Evolutionary conservation across 192 early-diverging fungal species (phyloP).

Genomic region (Backusella luteola): DNA sequence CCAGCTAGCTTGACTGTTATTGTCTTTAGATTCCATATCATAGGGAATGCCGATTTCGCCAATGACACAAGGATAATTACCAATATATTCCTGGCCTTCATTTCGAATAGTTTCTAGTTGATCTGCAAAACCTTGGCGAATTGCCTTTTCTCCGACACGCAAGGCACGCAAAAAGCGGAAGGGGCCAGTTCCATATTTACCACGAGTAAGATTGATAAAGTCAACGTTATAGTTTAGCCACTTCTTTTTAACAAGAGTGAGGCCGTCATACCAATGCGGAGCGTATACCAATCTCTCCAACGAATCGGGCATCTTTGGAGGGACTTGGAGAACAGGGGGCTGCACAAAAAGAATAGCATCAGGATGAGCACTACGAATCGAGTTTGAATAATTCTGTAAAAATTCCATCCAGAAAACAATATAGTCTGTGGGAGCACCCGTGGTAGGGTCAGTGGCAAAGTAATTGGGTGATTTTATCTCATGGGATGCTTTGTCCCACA

Average conservation of each 20-base stretch:
- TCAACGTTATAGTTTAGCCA: conserved; percentile 60
- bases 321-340: conserved; percentile 50
- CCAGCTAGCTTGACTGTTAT: conserved; percentile 13
- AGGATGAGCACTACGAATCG: conserved; percentile 42
- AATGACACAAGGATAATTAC: conserved; percentile 45
- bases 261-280: conserved; percentile 61
- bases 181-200: conserved; percentile 44
- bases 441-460: conserved; percentile 43
- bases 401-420: conserved; percentile 42
- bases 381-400: conserved; percentile 34
- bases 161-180: conserved; percentile 45
- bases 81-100: conserved; percentile 46
- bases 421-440: conserved; percentile 33
- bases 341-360: conserved; percentile 58
- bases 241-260: conserved; percentile 58
- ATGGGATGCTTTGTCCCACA: conserved; percentile 42
- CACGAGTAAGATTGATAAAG: conserved; percentile 53
- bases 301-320: conserved; percentile 42
- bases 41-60: conserved; percentile 58
- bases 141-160: conserved; percentile 50
- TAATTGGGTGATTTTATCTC: conserved; percentile 38
- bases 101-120: conserved; percentile 43
- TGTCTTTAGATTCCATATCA: conserved; percentile 45
- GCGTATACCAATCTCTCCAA: conserved; percentile 48
- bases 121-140: conserved; percentile 49